Evolutionary conservation across 495 filamentous ascomycete species (phyloP).

Genomic region (Penicillium ucsense): DNA sequence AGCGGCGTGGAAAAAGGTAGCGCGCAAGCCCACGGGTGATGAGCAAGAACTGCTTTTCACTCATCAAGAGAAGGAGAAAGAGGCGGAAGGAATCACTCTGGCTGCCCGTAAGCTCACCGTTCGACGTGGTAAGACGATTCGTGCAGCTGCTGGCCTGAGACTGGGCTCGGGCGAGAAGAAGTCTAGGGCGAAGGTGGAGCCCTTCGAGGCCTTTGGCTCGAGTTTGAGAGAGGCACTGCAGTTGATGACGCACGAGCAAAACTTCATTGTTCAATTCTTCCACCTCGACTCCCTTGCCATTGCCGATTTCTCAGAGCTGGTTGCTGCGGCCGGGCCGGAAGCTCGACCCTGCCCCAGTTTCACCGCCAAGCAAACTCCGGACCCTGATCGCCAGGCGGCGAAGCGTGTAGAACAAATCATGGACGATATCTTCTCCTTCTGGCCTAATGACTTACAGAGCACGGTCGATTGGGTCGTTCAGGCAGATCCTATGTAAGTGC

Average conservation of each 20-base stretch:
- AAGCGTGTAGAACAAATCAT: constrained; percentile 71
- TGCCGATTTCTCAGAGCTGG: constrained; percentile 71
- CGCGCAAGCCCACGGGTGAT: constrained; percentile 70
- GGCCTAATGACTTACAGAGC: constrained; percentile 67
- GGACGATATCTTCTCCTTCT: constrained; percentile 77
- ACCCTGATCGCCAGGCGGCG: constrained; percentile 75
- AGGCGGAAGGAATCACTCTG: constrained; percentile 54
- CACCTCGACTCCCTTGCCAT: constrained; percentile 70
- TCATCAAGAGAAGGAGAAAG: constrained; percentile 70
- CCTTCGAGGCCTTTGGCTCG: constrained; percentile 76
- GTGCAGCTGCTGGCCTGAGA: constrained; percentile 54
- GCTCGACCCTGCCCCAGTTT: constrained; percentile 59
- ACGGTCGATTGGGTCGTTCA: constrained; percentile 76
- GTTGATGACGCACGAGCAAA: constrained; percentile 82
- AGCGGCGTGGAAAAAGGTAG: constrained; percentile 71
- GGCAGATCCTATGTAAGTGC: constrained; percentile 67
- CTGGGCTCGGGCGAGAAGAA: constrained; percentile 50
- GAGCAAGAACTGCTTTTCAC: constrained; percentile 84
- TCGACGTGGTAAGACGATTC: constrained; percentile 76
- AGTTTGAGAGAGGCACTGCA: constrained; percentile 68
- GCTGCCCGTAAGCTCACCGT: constrained; percentile 88
- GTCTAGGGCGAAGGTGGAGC: constrained; percentile 56
- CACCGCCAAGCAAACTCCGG: constrained; percentile 59
- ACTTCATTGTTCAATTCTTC: constrained; percentile 90
- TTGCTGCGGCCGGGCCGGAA: constrained; percentile 55